phyloP scores from a whole-genome alignment of 352 stramenopile species.

The Phytophthora tubulina region DNA sequence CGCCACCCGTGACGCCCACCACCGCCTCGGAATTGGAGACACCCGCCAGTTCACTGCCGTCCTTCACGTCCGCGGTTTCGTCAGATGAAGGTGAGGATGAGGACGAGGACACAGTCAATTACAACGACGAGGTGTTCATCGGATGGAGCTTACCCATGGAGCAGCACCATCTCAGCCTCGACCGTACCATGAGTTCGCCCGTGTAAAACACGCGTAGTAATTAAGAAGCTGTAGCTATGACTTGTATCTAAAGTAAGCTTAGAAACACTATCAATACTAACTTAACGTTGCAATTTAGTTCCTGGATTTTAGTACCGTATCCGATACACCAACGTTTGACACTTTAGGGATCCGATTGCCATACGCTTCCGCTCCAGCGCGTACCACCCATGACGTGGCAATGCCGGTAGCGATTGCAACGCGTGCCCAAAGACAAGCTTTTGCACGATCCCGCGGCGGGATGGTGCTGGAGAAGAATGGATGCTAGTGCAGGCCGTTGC shows the following conservation, averaged over 20 bases:
- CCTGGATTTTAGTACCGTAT: conserved; percentile 30
- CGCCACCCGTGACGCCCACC: conserved; percentile 39
- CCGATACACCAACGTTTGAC: conserved; percentile 2
- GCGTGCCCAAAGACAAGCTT: conserved; percentile 20
- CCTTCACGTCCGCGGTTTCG: conserved; percentile 39
- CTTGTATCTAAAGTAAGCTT: background rate
- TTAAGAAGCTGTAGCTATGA: conserved; percentile 10
- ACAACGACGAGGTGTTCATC: conserved; percentile 29
- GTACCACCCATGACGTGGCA: conserved; percentile 2
- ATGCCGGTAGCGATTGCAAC: conserved; percentile 1
- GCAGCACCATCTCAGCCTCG: conserved; percentile 23
- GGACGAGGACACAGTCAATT: conserved; percentile 26
- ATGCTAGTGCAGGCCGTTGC: conserved; percentile 11
- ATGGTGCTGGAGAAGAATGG: conserved; percentile 1
- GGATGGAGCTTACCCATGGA: conserved; percentile 40
- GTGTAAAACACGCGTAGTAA: conserved; percentile 37
- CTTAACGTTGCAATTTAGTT: background rate
- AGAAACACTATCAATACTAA: no score
- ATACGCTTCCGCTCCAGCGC: background rate
- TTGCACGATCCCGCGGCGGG: conserved; percentile 1
- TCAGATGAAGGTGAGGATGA: conserved; percentile 45
- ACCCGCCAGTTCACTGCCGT: conserved; percentile 27
- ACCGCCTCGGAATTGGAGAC: conserved; percentile 38
- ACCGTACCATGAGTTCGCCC: conserved; percentile 33
- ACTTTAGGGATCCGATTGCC: background rate